These are phyloP conservation scores for Hirsutella minnesotensis DNA, from an alignment of 2,329 filamentous ascomycete species.

Conservation along the genomic window DNA sequence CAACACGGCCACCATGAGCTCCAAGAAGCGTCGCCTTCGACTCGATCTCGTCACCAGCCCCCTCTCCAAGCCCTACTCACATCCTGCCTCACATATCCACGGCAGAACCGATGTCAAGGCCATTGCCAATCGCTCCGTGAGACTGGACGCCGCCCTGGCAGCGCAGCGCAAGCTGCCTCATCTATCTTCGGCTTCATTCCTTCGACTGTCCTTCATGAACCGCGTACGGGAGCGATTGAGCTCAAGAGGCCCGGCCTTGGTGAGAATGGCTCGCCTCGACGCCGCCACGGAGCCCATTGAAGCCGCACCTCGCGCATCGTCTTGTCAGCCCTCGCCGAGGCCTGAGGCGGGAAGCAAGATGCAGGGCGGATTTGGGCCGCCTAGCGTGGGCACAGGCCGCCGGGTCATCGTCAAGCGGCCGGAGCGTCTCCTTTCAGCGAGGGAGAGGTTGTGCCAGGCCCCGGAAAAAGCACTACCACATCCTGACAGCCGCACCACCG, in stretches of 20 bases:
- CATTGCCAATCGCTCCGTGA: constrained; percentile 23
- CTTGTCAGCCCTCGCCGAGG: neutral
- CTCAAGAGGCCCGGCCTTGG: neutral
- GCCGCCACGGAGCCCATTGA: neutral
- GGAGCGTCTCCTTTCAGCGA: neutral
- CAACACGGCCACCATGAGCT: constrained; percentile 33
- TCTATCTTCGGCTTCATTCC: constrained; percentile 38
- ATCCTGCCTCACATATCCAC: constrained; percentile 58
- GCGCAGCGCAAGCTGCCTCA: constrained; percentile 25
- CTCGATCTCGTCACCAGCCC: constrained; percentile 55
- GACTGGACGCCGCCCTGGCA: constrained; percentile 12
- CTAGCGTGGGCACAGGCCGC: neutral
- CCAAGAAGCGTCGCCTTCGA: constrained; percentile 57
- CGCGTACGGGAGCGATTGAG: constrained; percentile 36
- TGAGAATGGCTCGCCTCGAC: neutral
- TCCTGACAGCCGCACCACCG: neutral
- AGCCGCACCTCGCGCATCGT: neutral
- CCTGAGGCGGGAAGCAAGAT: neutral
- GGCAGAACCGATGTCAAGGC: constrained; percentile 28
- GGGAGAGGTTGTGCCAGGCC: neutral
- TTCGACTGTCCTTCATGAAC: constrained; percentile 57
- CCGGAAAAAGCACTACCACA: neutral
- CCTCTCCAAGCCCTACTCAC: constrained; percentile 56
- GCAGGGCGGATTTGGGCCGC: no score
- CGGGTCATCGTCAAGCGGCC: neutral